These are phyloP conservation scores for Cyberlindnera xylosilytica DNA, from an alignment of 805 yeast genomes.

Conservation along the genomic window DNA sequence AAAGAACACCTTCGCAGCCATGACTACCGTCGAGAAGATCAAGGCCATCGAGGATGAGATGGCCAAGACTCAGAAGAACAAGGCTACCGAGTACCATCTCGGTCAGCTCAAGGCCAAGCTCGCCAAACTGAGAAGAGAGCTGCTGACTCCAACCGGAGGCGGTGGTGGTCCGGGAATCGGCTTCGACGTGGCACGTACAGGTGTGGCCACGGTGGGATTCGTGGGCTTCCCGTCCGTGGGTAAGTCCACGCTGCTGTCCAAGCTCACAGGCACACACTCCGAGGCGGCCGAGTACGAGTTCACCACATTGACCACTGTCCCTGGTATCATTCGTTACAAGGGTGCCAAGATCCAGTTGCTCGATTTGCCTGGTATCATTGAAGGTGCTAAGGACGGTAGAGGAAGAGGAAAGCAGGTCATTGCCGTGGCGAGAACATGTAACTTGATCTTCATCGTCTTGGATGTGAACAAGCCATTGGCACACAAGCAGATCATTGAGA, in stretches of 20 bases:
- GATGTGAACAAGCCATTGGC: slow-evolving; percentile 96
- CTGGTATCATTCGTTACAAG: slow-evolving; percentile 91
- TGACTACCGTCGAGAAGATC: slow-evolving; percentile 30
- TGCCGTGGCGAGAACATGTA: slow-evolving; percentile 98
- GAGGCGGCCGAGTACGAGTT: slow-evolving; percentile 99
- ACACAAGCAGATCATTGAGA: slow-evolving; percentile 90
- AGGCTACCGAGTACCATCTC: slow-evolving; percentile 95
- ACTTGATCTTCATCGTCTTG: slow-evolving; percentile 84
- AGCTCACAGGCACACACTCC: slow-evolving; percentile 92
- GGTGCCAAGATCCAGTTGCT: slow-evolving; percentile 98
- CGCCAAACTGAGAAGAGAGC: slow-evolving; percentile 91
- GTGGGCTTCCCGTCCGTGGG: slow-evolving; percentile 97
- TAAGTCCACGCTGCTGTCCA: slow-evolving; percentile 78
- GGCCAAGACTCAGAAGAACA: slow-evolving; percentile 97
- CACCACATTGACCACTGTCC: slow-evolving; percentile 96
- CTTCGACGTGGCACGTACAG: slow-evolving; percentile 98
- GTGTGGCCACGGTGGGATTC: slow-evolving; percentile 96
- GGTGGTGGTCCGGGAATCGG: slow-evolving; percentile 95
- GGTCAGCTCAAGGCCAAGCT: slow-evolving; percentile 96
- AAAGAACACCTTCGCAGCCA: too few relatives aligned
- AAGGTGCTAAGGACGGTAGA: slow-evolving; percentile 88
- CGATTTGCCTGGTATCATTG: slow-evolving; percentile 87
- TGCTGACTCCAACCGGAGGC: slow-evolving; percentile 67
- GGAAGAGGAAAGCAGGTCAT: slow-evolving; percentile 96
- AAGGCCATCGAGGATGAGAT: slow-evolving; percentile 90